Conservation (phyloP, 73 alveolate species). For the Paramecium primaurelia region DNA sequence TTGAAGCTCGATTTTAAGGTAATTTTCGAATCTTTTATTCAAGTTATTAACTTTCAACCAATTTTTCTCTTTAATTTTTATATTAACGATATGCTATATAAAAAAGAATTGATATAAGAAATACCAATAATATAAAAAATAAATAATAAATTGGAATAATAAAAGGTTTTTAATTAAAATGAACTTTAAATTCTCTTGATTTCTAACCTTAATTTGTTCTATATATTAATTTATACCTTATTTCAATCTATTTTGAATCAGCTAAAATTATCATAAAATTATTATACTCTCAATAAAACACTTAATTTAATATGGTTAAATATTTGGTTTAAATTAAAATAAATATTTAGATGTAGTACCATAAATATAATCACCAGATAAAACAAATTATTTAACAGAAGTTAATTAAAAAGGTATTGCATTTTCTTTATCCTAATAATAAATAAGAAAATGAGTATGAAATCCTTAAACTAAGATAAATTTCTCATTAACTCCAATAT, state of each 20-base stretch:
- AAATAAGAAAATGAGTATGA: background rate
- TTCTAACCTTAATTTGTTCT: background rate
- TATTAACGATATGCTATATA: background rate
- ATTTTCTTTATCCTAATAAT: background rate
- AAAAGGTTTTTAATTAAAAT: background rate
- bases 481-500: background rate
- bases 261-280: background rate
- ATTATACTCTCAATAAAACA: background rate
- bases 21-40: background rate
- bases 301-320: background rate
- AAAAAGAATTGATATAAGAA: background rate
- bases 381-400: background rate
- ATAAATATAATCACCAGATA: background rate
- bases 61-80: background rate
- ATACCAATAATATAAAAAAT: background rate
- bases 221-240: background rate
- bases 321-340: background rate
- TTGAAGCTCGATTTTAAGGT: background rate
- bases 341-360: background rate
- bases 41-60: background rate
- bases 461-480: background rate
- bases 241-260: background rate
- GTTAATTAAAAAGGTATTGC: background rate
- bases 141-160: background rate
- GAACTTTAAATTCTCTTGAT: background rate